Base-by-base conservation (phyloP, 139 green algal genomes). In the Coelastrella sp. region DNA sequence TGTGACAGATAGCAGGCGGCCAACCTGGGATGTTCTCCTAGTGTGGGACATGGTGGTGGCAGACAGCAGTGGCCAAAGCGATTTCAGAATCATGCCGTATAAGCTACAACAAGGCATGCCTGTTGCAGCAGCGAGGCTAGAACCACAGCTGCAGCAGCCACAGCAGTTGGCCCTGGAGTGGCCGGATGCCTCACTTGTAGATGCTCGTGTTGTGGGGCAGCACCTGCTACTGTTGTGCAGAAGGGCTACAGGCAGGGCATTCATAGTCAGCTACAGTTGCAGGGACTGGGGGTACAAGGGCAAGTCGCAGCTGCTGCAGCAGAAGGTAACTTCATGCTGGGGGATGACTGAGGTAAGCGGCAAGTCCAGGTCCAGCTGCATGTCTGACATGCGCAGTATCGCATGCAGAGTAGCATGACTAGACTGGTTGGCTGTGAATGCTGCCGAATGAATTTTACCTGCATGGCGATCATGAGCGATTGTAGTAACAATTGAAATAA, bases 241-340 rank as follows among this genome's bases (percentile, higher is more conserved):
- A n/a, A 27, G 51, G 7, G 64, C 21, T 11, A 34, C 80, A 7
- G 63, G 66, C 19, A 45, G n/a, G 1, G 30, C 34, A 1, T 43
- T 45, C 37, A 43, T 75, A 21, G 78, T 62, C 25, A 71, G 48
- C 17, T 87, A 76, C 27, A 41, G 40, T 5, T 40, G 30, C 1
- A 50, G 37, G 27, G 82, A 87, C 27, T 67, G 82, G 40, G 7
- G 23, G 13, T 83, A 73, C 57, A 50, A 66, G 59, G 82, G 82
- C 8, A 34, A 23, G 15, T 51, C 30, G 19, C 69, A 75, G 69
- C 71, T 87, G 57, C 82, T 82, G 53, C 69, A 87, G 81, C 50
- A 82, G 82, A 43, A 45, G 11, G 48, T 37, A 13, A 37, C 32
- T 27, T 63, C 67, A 15, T 66, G 80, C 1, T 86, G 80, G 80